Base-by-base conservation (phyloP, 306 rosid species). In the Cicer judaicum region DNA sequence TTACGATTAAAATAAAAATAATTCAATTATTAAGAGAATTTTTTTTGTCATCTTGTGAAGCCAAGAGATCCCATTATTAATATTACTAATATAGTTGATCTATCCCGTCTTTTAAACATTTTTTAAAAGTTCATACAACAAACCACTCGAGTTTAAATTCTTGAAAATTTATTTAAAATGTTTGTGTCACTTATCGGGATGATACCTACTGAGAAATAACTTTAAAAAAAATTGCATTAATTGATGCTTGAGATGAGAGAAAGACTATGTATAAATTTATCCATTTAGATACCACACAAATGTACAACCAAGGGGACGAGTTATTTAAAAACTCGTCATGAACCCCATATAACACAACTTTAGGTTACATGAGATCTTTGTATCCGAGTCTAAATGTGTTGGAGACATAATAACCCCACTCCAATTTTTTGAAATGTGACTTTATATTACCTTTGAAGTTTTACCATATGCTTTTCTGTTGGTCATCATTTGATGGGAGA, bases 341-440 rank as follows among this genome's bases (percentile, higher is more conserved):
- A 85, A 84, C 82, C 87, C 90, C 86, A 83, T 64, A 44, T 38
- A 78, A 64, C 85, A 77, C 85, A 80, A 84, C 79, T 83, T 85
- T 88, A 83, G 85, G 86, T 74, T 79, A 74, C 89, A 87, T 57
- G 82, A 76, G 71, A 87, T 82, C 85, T 76, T 62, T 57, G 7
- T 36, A 74, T 74, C 38, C 78, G 62, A 56, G 39, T 36, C 61
- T 68, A 62, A 24, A 53, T 24, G 54, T 74, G 72, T 72, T 82
- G 81, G 87, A 65, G 82, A 88, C 98, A 93, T 7, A 1, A 61
- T 67, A 84, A 56, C 91, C 98, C 98, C 90, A 89, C 93, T 78
- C 64, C 74, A 43, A 55, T 66, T 73, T 74, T 43, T 82, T 38
- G 18, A 18, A 79, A 75, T 15, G 62, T 67, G 40, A 34, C 55